Evolutionary conservation across 192 early-diverging fungal species (phyloP).

Genomic region (Umbelopsis sp.): DNA sequence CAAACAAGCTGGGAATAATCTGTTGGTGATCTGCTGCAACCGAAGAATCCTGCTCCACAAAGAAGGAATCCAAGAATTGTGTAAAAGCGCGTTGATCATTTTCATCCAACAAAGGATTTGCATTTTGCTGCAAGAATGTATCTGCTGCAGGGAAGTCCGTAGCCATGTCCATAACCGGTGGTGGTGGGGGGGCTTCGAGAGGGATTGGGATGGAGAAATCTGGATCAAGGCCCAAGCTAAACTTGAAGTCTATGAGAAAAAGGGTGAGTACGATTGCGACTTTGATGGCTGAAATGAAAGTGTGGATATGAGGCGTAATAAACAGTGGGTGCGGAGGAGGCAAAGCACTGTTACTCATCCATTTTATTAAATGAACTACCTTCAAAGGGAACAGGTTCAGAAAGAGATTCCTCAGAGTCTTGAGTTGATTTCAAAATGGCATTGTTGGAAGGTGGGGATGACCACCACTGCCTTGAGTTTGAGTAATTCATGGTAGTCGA

Average conservation of each 20-base stretch:
- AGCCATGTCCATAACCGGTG: constrained; percentile 4
- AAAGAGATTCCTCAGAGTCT: background rate
- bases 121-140: constrained; percentile 15
- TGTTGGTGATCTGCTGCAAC: background rate
- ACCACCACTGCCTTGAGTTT: constrained; percentile 2
- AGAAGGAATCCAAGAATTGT: constrained; percentile 55
- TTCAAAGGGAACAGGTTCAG: constrained; percentile 41
- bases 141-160: background rate
- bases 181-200: constrained; percentile 28
- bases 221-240: constrained; percentile 39
- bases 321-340: too few relatives aligned
- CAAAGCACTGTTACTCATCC: too few relatives aligned
- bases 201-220: constrained; percentile 36
- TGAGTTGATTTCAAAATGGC: background rate
- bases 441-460: constrained; percentile 11
- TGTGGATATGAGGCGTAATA: too few relatives aligned
- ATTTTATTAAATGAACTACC: constrained; percentile 1
- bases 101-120: constrained; percentile 29
- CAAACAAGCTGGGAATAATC: background rate
- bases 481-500: constrained; percentile 14
- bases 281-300: too few relatives aligned
- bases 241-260: constrained; percentile 37
- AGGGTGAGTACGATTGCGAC: background rate
- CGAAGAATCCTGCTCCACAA: constrained; percentile 46
- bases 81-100: constrained; percentile 49